Evolutionary conservation across 805 yeast species (phyloP).

Genomic region (Candida anglica): DNA sequence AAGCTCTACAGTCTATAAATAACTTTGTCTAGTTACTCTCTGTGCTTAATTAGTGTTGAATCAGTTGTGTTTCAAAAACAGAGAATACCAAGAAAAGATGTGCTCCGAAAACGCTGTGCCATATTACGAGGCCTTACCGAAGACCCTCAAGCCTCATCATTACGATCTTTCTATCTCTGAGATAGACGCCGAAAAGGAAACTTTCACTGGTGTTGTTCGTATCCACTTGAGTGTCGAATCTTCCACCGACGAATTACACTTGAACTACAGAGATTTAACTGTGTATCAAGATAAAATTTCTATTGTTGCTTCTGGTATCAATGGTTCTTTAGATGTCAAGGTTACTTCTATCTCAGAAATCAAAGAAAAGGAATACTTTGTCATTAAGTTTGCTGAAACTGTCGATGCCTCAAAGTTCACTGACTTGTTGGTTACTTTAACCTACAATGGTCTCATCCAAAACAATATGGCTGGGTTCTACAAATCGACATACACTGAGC

Average conservation of each 20-base stretch:
- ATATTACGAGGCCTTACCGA: constrained; percentile 50
- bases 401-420: constrained; percentile 20
- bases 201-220: constrained; percentile 44
- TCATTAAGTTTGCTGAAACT: constrained; percentile 49
- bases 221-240: constrained; percentile 44
- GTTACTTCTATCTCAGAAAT: constrained; percentile 23
- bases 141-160: constrained; percentile 65
- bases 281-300: constrained; percentile 15
- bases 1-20: not conserved
- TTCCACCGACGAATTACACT: constrained; percentile 40
- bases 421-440: constrained; percentile 22
- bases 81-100: not conserved
- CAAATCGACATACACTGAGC: constrained; percentile 40
- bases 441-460: constrained; percentile 43
- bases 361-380: constrained; percentile 59
- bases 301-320: constrained; percentile 21
- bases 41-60: not conserved
- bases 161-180: constrained; percentile 61
- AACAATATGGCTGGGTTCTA: constrained; percentile 58
- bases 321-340: constrained; percentile 20
- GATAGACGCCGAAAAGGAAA: constrained; percentile 48
- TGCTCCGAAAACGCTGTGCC: constrained; percentile 1
- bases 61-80: not conserved
- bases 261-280: constrained; percentile 45
- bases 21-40: not conserved